These are phyloP conservation scores for Metschnikowia gruessii DNA, from an alignment of 805 yeast species.

Conservation along the genomic window DNA sequence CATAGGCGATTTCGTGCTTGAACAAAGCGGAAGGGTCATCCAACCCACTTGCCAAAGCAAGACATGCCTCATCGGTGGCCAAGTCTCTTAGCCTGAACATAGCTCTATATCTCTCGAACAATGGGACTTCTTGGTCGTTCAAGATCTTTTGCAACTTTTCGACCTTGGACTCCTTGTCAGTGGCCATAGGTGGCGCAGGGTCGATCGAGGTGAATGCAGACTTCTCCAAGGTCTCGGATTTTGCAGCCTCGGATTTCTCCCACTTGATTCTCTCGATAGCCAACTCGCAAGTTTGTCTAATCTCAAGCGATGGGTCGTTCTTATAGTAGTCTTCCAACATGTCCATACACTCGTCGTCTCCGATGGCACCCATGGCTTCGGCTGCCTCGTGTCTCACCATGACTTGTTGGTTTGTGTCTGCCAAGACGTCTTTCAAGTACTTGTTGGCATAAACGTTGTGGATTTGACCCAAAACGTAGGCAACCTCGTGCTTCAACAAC, in stretches of 20 bases:
- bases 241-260: conserved; percentile 70
- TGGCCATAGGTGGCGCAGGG: conserved; percentile 97
- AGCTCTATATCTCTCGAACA: conserved; percentile 95
- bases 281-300: conserved; percentile 95
- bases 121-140: conserved; percentile 71
- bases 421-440: conserved; percentile 66
- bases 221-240: conserved; percentile 66
- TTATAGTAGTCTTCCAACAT: conserved; percentile 60
- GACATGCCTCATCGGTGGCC: conserved; percentile 88
- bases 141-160: conserved; percentile 63
- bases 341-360: conserved; percentile 69
- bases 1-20: conserved; percentile 97
- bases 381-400: conserved; percentile 99
- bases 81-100: conserved; percentile 97
- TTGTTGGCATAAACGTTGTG: conserved; percentile 78
- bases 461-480: conserved; percentile 95
- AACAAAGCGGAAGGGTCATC: conserved; percentile 88
- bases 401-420: conserved; percentile 65
- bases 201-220: conserved; percentile 86
- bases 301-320: conserved; percentile 81
- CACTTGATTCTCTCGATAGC: conserved; percentile 94
- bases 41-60: conserved; percentile 88
- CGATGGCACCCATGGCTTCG: conserved; percentile 96
- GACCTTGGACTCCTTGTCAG: conserved; percentile 51
- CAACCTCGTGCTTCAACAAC: conserved; percentile 93